phyloP scores from a whole-genome alignment of 2,329 filamentous ascomycete genomes.

The Fusarium nygamai region DNA sequence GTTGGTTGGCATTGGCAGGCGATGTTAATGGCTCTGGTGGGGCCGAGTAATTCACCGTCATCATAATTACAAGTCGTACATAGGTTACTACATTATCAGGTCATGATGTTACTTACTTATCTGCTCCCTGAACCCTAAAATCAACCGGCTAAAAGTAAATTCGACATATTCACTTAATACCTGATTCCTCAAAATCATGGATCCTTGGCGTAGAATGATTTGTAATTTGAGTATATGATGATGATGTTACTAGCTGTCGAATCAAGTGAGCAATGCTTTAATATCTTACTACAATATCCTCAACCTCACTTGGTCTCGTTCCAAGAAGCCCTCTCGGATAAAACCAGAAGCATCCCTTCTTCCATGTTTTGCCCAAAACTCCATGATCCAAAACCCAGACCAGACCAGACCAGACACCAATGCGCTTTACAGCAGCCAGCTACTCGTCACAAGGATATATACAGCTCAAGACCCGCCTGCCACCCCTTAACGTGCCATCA shows the following conservation, averaged over 20 bases:
- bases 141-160: not conserved
- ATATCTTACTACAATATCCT: slow-evolving; percentile 5
- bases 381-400: slow-evolving; percentile 21
- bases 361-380: slow-evolving; percentile 25
- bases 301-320: not conserved
- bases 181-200: not conserved
- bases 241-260: not conserved
- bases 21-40: slow-evolving; percentile 13
- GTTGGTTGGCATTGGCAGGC: not conserved
- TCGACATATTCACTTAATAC: not conserved
- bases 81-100: slow-evolving; percentile 10
- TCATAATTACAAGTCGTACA: not conserved
- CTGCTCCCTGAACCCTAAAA: not conserved
- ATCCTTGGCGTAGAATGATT: not conserved
- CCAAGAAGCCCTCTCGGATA: not conserved
- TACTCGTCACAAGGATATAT: slow-evolving; percentile 18
- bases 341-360: not conserved
- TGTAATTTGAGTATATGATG: not conserved
- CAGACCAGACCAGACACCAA: slow-evolving; percentile 7
- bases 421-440: not conserved
- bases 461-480: slow-evolving; percentile 18
- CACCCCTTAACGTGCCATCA: slow-evolving; percentile 6
- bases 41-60: slow-evolving; percentile 26
- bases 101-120: slow-evolving; percentile 13
- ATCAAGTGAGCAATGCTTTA: not conserved